phyloP scores from a whole-genome alignment of 768 basidiomycete genomes.

The Pleurotus tuoliensis region DNA sequence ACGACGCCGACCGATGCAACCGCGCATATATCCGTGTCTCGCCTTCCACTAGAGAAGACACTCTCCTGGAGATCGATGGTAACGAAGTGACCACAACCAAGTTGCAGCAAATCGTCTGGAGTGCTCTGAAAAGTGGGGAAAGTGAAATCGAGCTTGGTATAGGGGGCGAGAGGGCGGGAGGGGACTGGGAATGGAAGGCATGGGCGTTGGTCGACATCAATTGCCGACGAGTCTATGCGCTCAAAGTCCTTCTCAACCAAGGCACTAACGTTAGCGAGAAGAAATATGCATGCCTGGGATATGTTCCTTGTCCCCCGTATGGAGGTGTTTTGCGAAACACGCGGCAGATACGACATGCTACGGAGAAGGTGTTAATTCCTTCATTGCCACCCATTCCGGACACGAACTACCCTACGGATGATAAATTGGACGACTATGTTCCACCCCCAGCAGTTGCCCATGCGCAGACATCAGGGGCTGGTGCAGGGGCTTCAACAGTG shows the following conservation, averaged over 20 bases:
- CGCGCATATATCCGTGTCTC: slow-evolving; percentile 24
- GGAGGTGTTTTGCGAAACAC: slow-evolving; percentile 25
- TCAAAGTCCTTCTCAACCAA: slow-evolving; percentile 33
- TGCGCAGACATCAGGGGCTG: neutral
- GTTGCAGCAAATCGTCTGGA: slow-evolving; percentile 29
- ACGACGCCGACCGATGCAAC: slow-evolving; percentile 23
- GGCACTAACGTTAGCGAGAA: slow-evolving; percentile 21
- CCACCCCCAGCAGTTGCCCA: slow-evolving; percentile 18
- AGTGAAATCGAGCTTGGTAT: slow-evolving; percentile 32
- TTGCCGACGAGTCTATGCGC: slow-evolving; percentile 34
- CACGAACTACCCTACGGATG: slow-evolving; percentile 23
- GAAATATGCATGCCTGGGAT: slow-evolving; percentile 28
- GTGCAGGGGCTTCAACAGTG: neutral
- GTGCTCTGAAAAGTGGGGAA: slow-evolving; percentile 32
- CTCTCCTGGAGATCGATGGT: slow-evolving; percentile 21
- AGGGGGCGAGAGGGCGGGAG: slow-evolving; percentile 22
- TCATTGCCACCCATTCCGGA: slow-evolving; percentile 19
- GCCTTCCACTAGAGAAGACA: slow-evolving; percentile 10
- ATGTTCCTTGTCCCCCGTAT: slow-evolving; percentile 32
- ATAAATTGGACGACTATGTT: slow-evolving; percentile 30
- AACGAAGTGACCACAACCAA: slow-evolving; percentile 20
- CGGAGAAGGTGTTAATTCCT: slow-evolving; percentile 26
- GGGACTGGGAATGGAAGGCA: slow-evolving; percentile 32
- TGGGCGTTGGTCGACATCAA: slow-evolving; percentile 37
- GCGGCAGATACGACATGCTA: slow-evolving; percentile 30